Evolutionary conservation across 2,329 filamentous ascomycete genomes (phyloP).

Genomic region (Trichoderma endophyticum): DNA sequence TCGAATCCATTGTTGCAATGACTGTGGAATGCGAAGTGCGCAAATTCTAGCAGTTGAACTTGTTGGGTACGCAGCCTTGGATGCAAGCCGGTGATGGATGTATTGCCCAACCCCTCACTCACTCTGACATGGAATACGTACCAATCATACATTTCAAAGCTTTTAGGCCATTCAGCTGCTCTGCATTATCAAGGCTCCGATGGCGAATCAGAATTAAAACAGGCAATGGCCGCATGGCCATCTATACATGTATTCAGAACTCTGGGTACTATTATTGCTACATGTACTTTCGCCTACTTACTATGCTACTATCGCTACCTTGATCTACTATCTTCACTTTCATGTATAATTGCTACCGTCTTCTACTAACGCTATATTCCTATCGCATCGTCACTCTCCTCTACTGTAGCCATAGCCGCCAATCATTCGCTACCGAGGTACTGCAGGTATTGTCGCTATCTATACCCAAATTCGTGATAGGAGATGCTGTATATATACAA

Average conservation of each 20-base stretch:
- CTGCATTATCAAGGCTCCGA: neutral
- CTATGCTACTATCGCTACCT: too few relatives aligned
- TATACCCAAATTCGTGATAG: neutral
- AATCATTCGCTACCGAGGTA: neutral
- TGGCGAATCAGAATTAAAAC: neutral
- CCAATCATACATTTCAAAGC: neutral
- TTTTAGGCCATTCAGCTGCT: neutral
- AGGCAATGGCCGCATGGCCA: too few relatives aligned
- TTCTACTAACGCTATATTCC: too few relatives aligned
- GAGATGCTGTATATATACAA: neutral
- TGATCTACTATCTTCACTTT: too few relatives aligned
- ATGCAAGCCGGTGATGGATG: neutral
- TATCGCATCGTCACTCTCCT: too few relatives aligned
- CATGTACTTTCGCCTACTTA: too few relatives aligned
- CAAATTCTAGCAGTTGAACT: neutral
- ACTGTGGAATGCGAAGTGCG: rapidly evolving
- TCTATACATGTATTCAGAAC: too few relatives aligned
- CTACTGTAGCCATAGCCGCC: too few relatives aligned
- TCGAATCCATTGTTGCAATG: neutral
- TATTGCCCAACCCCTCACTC: neutral
- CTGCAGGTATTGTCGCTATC: too few relatives aligned
- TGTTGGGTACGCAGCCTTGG: neutral
- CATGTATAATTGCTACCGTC: too few relatives aligned
- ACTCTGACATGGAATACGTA: neutral
- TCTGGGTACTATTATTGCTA: too few relatives aligned